Evolutionary conservation across 306 rosid genomes (phyloP), one percentile per base, ranked within the genome.

Genomic region (Pterocarpus macrocarpus): DNA sequence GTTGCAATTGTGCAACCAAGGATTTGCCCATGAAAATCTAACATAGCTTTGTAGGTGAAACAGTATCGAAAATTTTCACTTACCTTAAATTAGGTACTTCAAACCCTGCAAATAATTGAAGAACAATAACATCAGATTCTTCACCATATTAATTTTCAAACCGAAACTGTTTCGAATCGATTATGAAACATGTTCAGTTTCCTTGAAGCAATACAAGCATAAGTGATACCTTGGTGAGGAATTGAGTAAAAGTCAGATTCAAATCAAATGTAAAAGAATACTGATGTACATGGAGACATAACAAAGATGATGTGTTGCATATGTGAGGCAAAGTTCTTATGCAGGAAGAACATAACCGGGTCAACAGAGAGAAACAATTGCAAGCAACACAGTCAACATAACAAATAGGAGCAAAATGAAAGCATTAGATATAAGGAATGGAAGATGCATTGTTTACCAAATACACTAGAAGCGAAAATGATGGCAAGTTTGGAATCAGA

Each of bases 71-170:
- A 76, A 30, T 7, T 1, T 41, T 62, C 34, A 32, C 57, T 61
- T 87, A 87, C 94, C 92, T 90, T 50, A 87, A 67, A 55, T 78
- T 89, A 12, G 91, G 94, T 32, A 89, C 85, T 45, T 88, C 97
- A 71, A 78, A 92, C 57, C 94, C 94, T 90, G 86, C 58, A 88
- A 76, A 53, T 59, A 52, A 75, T 64, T 47, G 13, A 32, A 78
- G 32, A 80, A 81, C 47, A 53, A 72, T 4, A 55, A 7, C 28
- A 55, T 55, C 61, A 55, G 61, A 78, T 14, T 55, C 63, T 33
- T 28, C 71, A 33, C 16, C 30, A 2, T 44, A 30, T 17, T 28
- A 16, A 41, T 16, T 12, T 73, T 5, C 22, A 17, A 39, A 7
- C 16, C 15, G 32, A 2, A 15, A 5, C 17, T 33, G 14, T 52